These are phyloP conservation scores for Liriodendron chinense DNA, from an alignment of 164 flowering plant genomes.

Conservation along the genomic window DNA sequence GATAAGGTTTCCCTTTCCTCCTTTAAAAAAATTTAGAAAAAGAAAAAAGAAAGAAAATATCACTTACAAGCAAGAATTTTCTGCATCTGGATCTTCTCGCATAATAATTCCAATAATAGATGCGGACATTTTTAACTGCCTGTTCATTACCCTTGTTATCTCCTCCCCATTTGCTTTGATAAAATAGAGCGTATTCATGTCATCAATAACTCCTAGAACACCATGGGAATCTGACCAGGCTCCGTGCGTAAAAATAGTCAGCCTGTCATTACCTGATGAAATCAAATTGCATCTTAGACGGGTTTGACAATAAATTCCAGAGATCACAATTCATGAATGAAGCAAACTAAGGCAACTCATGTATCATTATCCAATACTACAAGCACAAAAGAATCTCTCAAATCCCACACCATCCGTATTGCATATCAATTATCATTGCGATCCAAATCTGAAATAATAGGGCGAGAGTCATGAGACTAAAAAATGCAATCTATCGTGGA, in stretches of 20 bases:
- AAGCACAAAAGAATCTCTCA: not conserved
- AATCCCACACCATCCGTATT: not conserved
- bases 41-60: no score
- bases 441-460: not conserved
- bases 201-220: slow-evolving; percentile 77
- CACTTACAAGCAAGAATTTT: slow-evolving; percentile 67
- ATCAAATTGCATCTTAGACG: not conserved
- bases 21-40: not conserved
- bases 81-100: slow-evolving; percentile 33
- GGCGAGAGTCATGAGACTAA: not conserved
- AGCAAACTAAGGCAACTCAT: not conserved
- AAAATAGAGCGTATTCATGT: slow-evolving; percentile 52
- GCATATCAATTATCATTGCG: not conserved
- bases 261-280: slow-evolving; percentile 38
- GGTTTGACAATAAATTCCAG: not conserved
- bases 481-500: not conserved
- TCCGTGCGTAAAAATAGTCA: slow-evolving; percentile 51
- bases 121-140: slow-evolving; percentile 45
- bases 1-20: not conserved
- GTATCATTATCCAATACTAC: not conserved
- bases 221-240: slow-evolving; percentile 82
- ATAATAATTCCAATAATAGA: slow-evolving; percentile 61
- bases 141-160: slow-evolving; percentile 48
- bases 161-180: slow-evolving; percentile 80
- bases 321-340: not conserved